Evolutionary conservation across 2,329 filamentous ascomycete genomes (phyloP), one percentile per base, ranked within the genome.

Genomic region (Beauveria sp.): DNA sequence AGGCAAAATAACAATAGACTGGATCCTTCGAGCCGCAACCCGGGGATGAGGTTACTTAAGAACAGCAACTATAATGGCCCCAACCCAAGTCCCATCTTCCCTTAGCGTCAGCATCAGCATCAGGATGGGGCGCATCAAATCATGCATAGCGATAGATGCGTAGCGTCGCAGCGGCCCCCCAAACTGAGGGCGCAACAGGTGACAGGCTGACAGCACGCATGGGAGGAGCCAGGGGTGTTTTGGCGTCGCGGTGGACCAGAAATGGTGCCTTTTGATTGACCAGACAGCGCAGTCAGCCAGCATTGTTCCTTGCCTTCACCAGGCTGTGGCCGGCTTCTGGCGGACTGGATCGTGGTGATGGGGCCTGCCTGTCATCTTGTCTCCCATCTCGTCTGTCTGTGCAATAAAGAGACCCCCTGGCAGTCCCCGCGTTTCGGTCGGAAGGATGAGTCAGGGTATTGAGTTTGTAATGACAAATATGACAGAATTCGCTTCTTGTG

Each of bases 121-220:
- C 57, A 60, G 57, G 40, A 52, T 52, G 57, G 40, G 48, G 45
- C 40, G 49, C 40, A 60, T 53, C 49, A 34, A 42, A 60, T 60
- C 49, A 42, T 53, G 49, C 57, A 60, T 28, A 18, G 14, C 22
- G 26, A 60, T 16, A 38, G 54, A 46, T 38, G n/a, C 24, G 24
- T 31, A 60, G 38, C 40, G 57, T 59, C 16, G 34, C 31, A 59
- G 49, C 46, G 57, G 49, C 57, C 48, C 57, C 31, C 57, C 26
- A 50, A 60, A 58, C 56, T 14, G 26, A 60, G 24, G 46, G 24
- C 53, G 57, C 49, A 60, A 60, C 57, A 42, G 43, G 42, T 26
- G n/a, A n/a, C 12, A 45, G 43, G 26, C 28, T 24, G 31, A n/a
- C 45, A 31, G 45, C 26, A 34, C 48, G 5, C 48, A 45, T 45